Evolutionary conservation across 1,284 basidiomycete species (phyloP).

Genomic region (Xerocomus nothofagi): DNA sequence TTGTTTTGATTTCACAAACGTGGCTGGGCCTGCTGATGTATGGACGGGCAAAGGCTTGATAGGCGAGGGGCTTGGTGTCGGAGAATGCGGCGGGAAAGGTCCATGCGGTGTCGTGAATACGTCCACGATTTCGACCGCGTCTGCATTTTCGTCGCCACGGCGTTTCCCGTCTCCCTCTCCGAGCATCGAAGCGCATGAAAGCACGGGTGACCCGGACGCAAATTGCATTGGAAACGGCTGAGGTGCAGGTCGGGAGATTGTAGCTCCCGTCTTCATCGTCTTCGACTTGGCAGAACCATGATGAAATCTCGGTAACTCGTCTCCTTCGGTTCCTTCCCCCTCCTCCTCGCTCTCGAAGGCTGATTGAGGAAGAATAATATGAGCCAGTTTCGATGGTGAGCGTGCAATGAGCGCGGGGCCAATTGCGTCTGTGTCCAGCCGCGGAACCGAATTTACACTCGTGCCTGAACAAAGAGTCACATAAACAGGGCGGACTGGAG

Average conservation of each 20-base stretch:
- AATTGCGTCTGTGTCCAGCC: no score
- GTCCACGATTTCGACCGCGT: conserved; percentile 20
- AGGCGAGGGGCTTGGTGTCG: conserved; percentile 22
- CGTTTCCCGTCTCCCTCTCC: neutral
- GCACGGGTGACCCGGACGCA: neutral
- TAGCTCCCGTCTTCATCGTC: neutral
- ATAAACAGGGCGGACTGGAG: neutral
- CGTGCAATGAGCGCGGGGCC: neutral
- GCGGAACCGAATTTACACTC: no score
- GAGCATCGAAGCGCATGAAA: neutral
- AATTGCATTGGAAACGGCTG: conserved; percentile 32
- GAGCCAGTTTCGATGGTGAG: conserved; percentile 20
- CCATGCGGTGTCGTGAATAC: conserved; percentile 24
- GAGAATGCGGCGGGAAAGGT: conserved; percentile 25
- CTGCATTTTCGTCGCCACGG: neutral
- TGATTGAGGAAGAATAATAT: conserved; percentile 8
- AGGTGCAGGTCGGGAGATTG: conserved; percentile 2
- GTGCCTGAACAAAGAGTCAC: neutral
- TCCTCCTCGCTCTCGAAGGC: conserved; percentile 16
- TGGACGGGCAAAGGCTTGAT: neutral
- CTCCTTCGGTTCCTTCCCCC: conserved; percentile 9
- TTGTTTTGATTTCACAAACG: neutral
- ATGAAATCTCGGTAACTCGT: conserved; percentile 25
- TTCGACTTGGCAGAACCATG: conserved; percentile 6
- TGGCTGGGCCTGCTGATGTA: neutral